These are phyloP conservation scores for Cinnamomum micranthum DNA, from an alignment of 164 flowering plant species.

Conservation along the genomic window DNA sequence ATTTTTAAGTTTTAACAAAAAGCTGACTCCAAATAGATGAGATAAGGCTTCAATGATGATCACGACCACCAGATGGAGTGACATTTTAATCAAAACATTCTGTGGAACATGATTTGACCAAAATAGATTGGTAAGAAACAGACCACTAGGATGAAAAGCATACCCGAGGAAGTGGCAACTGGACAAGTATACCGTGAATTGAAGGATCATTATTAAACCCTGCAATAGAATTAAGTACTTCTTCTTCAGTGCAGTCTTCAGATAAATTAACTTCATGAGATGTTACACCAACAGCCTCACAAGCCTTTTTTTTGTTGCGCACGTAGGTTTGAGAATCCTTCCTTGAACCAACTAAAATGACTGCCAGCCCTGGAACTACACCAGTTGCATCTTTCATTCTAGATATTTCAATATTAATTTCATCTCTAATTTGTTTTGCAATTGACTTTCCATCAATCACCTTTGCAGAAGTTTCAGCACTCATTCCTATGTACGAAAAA, in stretches of 20 bases:
- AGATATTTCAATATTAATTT: constrained; percentile 60
- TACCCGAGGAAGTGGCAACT: constrained; percentile 89
- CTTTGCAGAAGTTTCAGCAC: constrained; percentile 43
- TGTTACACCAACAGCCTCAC: constrained; percentile 82
- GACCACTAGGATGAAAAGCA: constrained; percentile 8
- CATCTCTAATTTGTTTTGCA: constrained; percentile 74
- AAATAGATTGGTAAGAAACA: not conserved
- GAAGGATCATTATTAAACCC: constrained; percentile 69
- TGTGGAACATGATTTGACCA: not conserved
- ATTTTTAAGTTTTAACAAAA: no score
- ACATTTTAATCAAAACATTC: no score
- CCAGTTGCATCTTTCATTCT: constrained; percentile 79
- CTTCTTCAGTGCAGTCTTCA: constrained; percentile 61
- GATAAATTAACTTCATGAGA: constrained; percentile 72
- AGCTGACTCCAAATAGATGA: not conserved
- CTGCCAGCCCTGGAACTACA: constrained; percentile 90
- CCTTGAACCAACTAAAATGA: constrained; percentile 84
- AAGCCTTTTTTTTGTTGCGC: constrained; percentile 83
- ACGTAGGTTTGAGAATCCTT: constrained; percentile 94
- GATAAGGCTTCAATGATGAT: not conserved
- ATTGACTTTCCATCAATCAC: constrained; percentile 82
- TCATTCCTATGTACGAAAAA: constrained; percentile 30
- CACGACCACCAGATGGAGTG: no score
- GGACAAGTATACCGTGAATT: constrained; percentile 94
- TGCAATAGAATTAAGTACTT: constrained; percentile 56